Evolutionary conservation across 208 protist species (phyloP), one percentile per base, ranked within the genome.

Genomic region (Leishmania martiniquensis): DNA sequence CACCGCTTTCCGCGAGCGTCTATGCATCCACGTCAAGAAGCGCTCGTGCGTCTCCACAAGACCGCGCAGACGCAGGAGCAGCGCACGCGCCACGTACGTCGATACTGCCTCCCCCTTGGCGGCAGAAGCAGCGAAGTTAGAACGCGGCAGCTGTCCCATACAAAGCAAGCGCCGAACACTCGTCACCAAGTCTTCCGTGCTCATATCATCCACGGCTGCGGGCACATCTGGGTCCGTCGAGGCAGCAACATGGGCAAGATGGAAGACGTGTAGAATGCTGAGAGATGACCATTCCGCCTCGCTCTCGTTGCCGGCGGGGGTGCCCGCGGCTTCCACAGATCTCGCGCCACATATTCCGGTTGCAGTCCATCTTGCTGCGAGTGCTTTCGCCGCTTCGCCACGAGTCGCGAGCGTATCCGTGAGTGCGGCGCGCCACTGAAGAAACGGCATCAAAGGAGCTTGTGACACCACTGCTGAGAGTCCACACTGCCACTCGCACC

Each of bases 1-100:
- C 5, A 29, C 63, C 22, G 39, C 32, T 15, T 17, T 9, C 37
- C 4, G 10, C n/a, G 37, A 20, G 17, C 71, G 37, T 37, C 52
- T 62, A 37, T 32, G 37, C 54, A 63, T 59, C 71, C 71, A 75
- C 34, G 34, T 25, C 32, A 75, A 52, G 15, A 75, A 75, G 25
- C 71, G 71, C 71, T 59, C 71, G 37, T 75, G 71, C 54, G 55
- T 34, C 54, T 65, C 54, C 47, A 59, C 55, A 17, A 75, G 39
- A n/a, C 49, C 54, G 6, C 29, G 71, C 37, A 63, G 34, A 39
- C 71, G 49, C 37, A 65, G 37, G 20, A 63, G 37, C 3, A 75
- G 37, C 22, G 34, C 37, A 22, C 44, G 47, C 4, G 34, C 71
- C 12, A 60, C 49, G 42, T 52, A 68, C 17, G 63, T 20, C 6